Evolutionary conservation across 352 stramenopile genomes (phyloP).

Genomic region (Pythium insidiosum): DNA sequence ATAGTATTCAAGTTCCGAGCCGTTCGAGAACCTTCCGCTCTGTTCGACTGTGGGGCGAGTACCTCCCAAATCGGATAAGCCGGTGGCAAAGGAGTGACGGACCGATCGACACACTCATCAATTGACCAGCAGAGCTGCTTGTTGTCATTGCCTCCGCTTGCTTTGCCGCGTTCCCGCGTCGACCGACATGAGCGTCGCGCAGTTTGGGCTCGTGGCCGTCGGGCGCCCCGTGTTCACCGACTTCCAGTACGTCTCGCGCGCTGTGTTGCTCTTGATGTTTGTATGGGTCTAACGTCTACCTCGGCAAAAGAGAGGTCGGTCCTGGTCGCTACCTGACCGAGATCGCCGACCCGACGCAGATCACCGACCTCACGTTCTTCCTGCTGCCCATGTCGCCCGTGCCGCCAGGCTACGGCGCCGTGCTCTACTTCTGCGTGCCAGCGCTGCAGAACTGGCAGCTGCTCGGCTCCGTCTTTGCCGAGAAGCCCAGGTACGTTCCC

Average conservation of each 20-base stretch:
- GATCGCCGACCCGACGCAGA: slow-evolving; percentile 23
- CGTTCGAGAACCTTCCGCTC: slow-evolving; percentile 16
- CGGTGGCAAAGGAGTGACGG: neutral
- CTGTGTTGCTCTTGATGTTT: slow-evolving; percentile 1
- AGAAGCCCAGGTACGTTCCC: slow-evolving; percentile 24
- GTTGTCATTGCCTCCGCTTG: no score
- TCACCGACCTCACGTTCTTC: slow-evolving; percentile 46
- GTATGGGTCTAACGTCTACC: neutral
- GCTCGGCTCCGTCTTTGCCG: slow-evolving; percentile 26
- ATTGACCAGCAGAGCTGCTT: no score
- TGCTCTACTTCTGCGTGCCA: slow-evolving; percentile 35
- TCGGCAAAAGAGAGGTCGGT: slow-evolving; percentile 20
- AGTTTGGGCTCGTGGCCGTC: slow-evolving; percentile 31
- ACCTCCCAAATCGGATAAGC: slow-evolving; percentile 8
- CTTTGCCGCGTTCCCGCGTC: no score
- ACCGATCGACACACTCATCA: neutral
- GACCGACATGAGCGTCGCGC: slow-evolving; percentile 17
- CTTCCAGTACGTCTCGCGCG: slow-evolving; percentile 17
- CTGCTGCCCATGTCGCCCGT: slow-evolving; percentile 31
- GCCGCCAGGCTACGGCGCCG: slow-evolving; percentile 22
- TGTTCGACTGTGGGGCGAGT: neutral
- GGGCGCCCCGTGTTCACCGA: slow-evolving; percentile 34
- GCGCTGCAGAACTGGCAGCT: slow-evolving; percentile 35
- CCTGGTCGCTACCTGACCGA: slow-evolving; percentile 23
- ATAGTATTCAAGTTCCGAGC: neutral